Percentiles rank a stretch among this genome's conserved stretches.
Evolutionary conservation across 2,329 filamentous ascomycete species (phyloP).

Genomic region (Macrophomina tecta): DNA sequence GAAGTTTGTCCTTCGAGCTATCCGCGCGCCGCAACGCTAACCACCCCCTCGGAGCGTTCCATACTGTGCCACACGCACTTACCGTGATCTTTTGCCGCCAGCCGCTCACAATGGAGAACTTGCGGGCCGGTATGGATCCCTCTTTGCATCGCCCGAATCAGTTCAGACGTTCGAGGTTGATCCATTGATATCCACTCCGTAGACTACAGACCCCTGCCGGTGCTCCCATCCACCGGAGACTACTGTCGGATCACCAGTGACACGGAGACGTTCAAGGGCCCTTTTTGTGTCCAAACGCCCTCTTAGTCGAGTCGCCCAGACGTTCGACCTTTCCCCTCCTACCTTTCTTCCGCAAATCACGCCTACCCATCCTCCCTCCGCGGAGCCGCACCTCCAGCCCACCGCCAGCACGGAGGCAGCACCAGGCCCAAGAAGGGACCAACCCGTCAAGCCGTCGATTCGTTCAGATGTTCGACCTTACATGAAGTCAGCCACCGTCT

Average conservation of each 20-base stretch:
- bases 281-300: neutral
- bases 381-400: neutral
- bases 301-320: neutral
- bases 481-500: neutral
- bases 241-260: neutral
- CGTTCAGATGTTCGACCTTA: conserved; percentile 14
- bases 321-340: neutral
- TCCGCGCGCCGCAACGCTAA: neutral
- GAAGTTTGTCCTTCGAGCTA: neutral
- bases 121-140: neutral
- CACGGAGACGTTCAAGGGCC: neutral
- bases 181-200: neutral
- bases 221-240: neutral
- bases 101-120: neutral
- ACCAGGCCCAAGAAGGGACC: neutral
- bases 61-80: neutral
- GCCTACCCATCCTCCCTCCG: neutral
- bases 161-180: neutral
- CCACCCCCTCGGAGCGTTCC: neutral
- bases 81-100: neutral
- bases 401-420: neutral
- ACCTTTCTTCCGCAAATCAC: neutral
- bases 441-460: neutral
- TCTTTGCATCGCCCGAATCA: neutral
- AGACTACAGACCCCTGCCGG: neutral